Evolutionary conservation across 345 rosid species (phyloP).

Genomic region (Hibiscus tridactylites): DNA sequence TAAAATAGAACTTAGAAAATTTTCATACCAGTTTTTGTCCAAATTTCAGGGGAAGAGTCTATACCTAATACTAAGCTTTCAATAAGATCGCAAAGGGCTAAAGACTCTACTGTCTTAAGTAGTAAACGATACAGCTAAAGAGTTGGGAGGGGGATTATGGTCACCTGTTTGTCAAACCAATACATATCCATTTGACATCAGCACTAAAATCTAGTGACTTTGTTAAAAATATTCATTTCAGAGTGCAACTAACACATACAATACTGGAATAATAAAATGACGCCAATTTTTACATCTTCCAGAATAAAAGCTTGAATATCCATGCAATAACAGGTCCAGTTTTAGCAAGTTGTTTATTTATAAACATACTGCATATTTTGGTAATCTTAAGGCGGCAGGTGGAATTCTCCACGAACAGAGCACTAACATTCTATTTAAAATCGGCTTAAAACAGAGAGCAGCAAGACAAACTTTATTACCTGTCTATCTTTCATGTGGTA

Average conservation of each 20-base stretch:
- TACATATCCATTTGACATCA: no score
- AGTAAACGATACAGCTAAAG: no score
- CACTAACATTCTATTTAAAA: background rate
- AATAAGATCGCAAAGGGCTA: background rate
- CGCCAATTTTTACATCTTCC: background rate
- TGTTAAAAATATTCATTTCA: background rate
- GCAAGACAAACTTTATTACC: conserved; percentile 27
- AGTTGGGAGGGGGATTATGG: no score
- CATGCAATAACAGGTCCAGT: background rate
- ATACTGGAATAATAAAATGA: background rate
- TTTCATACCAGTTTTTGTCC: background rate
- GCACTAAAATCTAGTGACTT: no score
- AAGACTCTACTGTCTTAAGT: background rate
- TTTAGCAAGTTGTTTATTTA: background rate
- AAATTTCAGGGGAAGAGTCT: background rate
- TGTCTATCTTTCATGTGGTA: conserved; percentile 89
- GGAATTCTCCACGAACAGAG: conserved; percentile 5
- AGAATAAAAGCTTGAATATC: background rate
- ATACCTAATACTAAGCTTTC: background rate
- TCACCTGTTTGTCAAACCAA: no score
- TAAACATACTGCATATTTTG: background rate
- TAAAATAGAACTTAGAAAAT: background rate
- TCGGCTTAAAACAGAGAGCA: background rate
- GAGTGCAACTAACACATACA: background rate
- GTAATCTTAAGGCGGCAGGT: background rate